Base-by-base conservation (phyloP, 2,329 filamentous ascomycete species). In the Trichophyton mentagrophytes region DNA sequence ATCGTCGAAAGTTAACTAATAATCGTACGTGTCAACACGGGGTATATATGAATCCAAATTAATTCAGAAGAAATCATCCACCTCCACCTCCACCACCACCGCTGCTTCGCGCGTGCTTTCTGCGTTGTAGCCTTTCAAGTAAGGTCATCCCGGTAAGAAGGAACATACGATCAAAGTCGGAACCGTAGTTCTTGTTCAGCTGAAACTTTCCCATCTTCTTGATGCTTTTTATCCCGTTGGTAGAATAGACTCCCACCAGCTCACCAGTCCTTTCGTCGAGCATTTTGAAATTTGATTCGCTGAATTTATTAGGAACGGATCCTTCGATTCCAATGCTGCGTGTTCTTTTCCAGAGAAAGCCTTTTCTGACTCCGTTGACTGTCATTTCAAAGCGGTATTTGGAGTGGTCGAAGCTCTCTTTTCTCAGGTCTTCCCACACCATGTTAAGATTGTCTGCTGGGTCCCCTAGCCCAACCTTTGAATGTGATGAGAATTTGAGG, bases 341-440 rank as follows among this genome's bases (percentile, higher is more conserved):
- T 1, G 71, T 73, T 46, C 64, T 61, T 59, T 72, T 72, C 72
- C 72, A 74, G 15, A 68, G 60, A 56, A 73, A 74, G 8, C 20
- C 42, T 38, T 49, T 60, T 27, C 63, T 49, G 53, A 47, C 60
- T 7, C 61, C 60, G 13, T 20, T 33, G 1, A 70, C 9, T 2
- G 65, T 65, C 47, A 70, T 66, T 22, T 70, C 66, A 61, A 70
- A 70, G 11, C 67, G 67, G 58, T 71, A 72, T 62, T 64, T 67
- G 9, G 63, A 66, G 13, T 65, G 65, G 38, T 63, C 44, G 47
- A 64, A 44, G 20, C 44, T 61, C 49, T 70, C 66, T 42, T 66
- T 66, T 36, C 65, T 65, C 4, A 74, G 61, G 17, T 69, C 66
- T 59, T 71, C 69, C 70, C 70, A 74, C 11, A 61, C 60, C 27